Evolutionary conservation across 768 basidiomycete genomes (phyloP).

Genomic region (Panaeolus papilionaceus): DNA sequence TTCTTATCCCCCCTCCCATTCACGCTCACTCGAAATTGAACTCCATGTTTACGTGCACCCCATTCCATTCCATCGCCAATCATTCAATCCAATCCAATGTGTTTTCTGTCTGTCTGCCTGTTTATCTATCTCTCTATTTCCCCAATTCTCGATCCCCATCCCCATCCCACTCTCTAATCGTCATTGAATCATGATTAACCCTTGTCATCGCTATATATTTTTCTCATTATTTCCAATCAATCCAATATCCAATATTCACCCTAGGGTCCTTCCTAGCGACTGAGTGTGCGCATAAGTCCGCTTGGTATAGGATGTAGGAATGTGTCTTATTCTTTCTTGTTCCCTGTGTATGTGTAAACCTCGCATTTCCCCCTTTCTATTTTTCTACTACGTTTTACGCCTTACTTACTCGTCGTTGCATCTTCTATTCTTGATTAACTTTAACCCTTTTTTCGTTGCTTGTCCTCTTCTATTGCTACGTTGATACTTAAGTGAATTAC

Average conservation of each 20-base stretch:
- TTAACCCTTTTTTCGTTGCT: background rate
- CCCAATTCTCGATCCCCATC: no score
- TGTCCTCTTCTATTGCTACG: background rate
- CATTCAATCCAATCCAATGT: background rate
- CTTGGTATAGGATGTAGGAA: no score
- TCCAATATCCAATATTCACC: background rate
- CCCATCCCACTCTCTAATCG: background rate
- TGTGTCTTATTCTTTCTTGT: no score
- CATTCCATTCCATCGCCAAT: background rate
- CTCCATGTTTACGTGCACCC: background rate
- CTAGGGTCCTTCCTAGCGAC: no score
- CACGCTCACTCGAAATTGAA: no score
- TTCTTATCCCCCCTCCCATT: no score
- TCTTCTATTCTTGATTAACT: background rate
- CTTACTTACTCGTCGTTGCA: no score
- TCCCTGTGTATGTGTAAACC: no score
- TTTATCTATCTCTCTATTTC: no score
- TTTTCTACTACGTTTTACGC: no score
- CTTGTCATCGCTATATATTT: slow-evolving; percentile 1
- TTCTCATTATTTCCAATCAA: background rate
- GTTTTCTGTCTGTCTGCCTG: background rate
- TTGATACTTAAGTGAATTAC: background rate
- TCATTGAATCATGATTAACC: background rate
- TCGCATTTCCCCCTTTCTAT: no score
- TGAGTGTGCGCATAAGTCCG: no score